A percentile compares a stretch with the other conserved stretches of the same genome.
These are phyloP conservation scores for Lobosporangium transversale DNA, from an alignment of 192 early-diverging fungal genomes.

Conservation along the genomic window DNA sequence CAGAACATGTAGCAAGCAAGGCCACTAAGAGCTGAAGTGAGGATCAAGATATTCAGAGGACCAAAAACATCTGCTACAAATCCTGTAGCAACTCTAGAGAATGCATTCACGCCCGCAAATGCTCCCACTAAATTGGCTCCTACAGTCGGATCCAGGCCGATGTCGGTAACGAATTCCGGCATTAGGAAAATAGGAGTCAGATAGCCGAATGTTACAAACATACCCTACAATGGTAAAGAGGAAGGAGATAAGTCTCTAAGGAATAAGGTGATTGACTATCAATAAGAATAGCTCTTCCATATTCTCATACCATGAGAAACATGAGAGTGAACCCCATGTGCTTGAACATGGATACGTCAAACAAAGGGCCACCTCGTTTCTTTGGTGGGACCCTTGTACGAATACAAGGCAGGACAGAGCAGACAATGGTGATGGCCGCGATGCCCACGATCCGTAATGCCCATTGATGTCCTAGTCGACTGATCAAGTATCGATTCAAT, in stretches of 20 bases:
- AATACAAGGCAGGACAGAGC: constrained; percentile 21
- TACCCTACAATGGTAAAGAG: constrained; percentile 1
- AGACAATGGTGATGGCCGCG: constrained; percentile 37
- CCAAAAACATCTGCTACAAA: constrained; percentile 55
- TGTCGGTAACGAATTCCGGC: constrained; percentile 27
- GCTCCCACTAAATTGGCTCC: constrained; percentile 54
- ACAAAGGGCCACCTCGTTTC: constrained; percentile 16
- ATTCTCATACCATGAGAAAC: constrained; percentile 43
- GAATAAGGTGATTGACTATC: background rate
- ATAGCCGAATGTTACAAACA: constrained; percentile 22
- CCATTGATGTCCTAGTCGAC: constrained; percentile 50
- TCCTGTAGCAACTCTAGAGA: constrained; percentile 52
- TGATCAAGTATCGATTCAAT: constrained; percentile 45
- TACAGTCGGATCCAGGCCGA: constrained; percentile 31
- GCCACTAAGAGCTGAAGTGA: constrained; percentile 52
- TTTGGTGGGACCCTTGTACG: constrained; percentile 11
- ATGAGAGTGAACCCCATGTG: constrained; percentile 47
- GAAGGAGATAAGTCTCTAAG: background rate
- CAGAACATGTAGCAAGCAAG: constrained; percentile 54
- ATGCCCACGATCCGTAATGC: constrained; percentile 55
- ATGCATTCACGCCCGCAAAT: constrained; percentile 59
- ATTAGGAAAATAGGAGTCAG: constrained; percentile 52
- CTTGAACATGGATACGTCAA: constrained; percentile 52
- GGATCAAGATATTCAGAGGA: constrained; percentile 50
- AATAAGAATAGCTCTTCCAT: background rate